These are phyloP conservation scores for Solanum bulbocastanum DNA, from an alignment of 257 asterid genomes.

Conservation along the genomic window DNA sequence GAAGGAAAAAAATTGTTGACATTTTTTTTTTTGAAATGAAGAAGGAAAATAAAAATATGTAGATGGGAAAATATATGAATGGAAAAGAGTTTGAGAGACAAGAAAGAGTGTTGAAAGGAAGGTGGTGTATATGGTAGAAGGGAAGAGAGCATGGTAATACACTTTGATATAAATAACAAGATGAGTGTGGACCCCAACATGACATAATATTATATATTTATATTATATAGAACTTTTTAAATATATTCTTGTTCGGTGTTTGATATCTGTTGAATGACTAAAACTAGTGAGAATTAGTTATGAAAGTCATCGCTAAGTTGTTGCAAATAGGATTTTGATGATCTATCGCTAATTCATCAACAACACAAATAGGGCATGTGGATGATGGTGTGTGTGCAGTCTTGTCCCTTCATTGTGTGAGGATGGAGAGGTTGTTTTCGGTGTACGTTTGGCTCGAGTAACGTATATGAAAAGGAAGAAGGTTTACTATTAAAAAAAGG, in stretches of 20 bases:
- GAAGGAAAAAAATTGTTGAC: constrained; percentile 12
- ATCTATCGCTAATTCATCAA: not conserved
- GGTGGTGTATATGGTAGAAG: constrained; percentile 16
- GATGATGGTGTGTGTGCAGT: not conserved
- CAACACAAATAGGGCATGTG: not conserved
- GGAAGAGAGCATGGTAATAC: constrained; percentile 22
- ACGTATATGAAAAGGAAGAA: not conserved
- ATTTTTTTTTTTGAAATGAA: not conserved
- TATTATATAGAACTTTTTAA: not conserved
- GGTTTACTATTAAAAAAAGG: not conserved
- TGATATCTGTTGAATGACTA: not conserved
- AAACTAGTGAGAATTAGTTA: not conserved
- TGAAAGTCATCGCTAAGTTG: not conserved
- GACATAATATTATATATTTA: not conserved
- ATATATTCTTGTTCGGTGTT: not conserved
- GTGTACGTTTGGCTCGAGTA: not conserved
- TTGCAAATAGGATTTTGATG: not conserved
- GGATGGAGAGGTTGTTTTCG: not conserved
- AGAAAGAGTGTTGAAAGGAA: constrained; percentile 18
- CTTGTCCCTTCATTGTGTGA: not conserved
- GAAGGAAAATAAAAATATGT: not conserved
- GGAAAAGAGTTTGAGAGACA: constrained; percentile 9
- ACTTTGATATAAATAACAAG: constrained; percentile 25
- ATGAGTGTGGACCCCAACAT: constrained; percentile 34
- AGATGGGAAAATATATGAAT: not conserved